These are phyloP conservation scores for Ogataea trehalophila DNA, from an alignment of 805 yeast species.

Conservation along the genomic window DNA sequence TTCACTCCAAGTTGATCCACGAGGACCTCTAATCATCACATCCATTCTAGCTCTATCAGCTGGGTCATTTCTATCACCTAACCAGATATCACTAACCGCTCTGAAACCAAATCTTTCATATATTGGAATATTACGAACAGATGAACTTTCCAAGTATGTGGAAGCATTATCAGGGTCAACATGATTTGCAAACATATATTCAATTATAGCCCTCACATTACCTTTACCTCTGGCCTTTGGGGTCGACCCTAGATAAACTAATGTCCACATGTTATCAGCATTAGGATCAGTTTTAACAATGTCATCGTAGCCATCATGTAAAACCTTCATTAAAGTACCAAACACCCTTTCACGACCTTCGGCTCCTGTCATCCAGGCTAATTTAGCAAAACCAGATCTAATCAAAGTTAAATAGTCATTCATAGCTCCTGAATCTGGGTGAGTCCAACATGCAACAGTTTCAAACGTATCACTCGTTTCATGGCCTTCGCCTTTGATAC, in stretches of 20 bases:
- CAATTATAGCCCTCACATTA: slow-evolving; percentile 45
- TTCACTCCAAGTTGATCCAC: slow-evolving; percentile 27
- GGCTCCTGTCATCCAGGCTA: slow-evolving; percentile 45
- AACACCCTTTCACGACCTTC: slow-evolving; percentile 47
- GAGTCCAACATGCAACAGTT: slow-evolving; percentile 52
- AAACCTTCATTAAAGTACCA: slow-evolving; percentile 44
- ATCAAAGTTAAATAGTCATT: slow-evolving; percentile 44
- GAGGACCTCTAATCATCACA: slow-evolving; percentile 34
- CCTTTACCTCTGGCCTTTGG: slow-evolving; percentile 53
- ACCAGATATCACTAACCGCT: slow-evolving; percentile 43
- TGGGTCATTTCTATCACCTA: slow-evolving; percentile 29
- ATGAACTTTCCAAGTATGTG: slow-evolving; percentile 48
- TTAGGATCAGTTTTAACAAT: slow-evolving; percentile 37
- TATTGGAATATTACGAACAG: slow-evolving; percentile 44
- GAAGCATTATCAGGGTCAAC: slow-evolving; percentile 37
- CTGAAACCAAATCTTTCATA: slow-evolving; percentile 48
- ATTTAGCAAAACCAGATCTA: slow-evolving; percentile 47
- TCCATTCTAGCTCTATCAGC: slow-evolving; percentile 34
- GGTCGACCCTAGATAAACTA: slow-evolving; percentile 32
- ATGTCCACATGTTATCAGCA: slow-evolving; percentile 27
- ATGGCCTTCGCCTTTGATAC: slow-evolving; percentile 39
- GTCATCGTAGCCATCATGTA: slow-evolving; percentile 44
- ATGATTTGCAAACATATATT: slow-evolving; percentile 41
- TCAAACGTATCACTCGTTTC: slow-evolving; percentile 36
- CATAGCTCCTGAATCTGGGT: slow-evolving; percentile 40